These are phyloP conservation scores for Penicillium decumbens DNA, from an alignment of 2,329 filamentous ascomycete species.

Conservation along the genomic window DNA sequence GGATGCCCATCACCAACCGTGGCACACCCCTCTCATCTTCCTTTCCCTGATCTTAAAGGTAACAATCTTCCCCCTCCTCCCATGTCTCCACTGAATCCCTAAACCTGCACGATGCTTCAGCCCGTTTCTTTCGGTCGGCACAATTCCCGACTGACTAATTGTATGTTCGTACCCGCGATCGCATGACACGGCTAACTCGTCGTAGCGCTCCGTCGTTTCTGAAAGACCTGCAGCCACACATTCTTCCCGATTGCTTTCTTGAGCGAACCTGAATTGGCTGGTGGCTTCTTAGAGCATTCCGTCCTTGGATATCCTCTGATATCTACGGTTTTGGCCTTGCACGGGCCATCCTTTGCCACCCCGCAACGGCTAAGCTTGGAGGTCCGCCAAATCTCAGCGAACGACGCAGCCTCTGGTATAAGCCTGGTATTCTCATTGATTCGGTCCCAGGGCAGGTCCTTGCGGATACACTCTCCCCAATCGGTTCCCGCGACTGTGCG, in stretches of 20 bases:
- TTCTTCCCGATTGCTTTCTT: neutral
- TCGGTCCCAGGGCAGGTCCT: constrained; percentile 17
- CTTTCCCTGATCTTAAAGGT: neutral
- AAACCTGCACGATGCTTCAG: neutral
- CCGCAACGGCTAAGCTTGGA: neutral
- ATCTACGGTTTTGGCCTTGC: neutral
- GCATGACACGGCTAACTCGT: neutral
- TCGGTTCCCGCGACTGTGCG: neutral
- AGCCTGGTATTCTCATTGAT: neutral
- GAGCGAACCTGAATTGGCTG: neutral
- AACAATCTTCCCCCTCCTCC: neutral
- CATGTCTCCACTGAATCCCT: neutral
- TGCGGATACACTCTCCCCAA: constrained; percentile 6
- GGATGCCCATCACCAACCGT: neutral
- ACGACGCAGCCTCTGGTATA: neutral
- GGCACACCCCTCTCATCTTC: neutral
- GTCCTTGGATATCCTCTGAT: neutral
- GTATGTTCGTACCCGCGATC: constrained; percentile 52
- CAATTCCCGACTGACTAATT: constrained; percentile 19
- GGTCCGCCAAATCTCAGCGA: neutral
- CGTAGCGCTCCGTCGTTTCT: neutral
- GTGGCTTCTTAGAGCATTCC: neutral
- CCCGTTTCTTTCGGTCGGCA: neutral
- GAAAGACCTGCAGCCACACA: neutral
- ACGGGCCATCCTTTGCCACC: neutral